phyloP scores from a whole-genome alignment of 495 filamentous ascomycete genomes.

The Mytilinidion resinicola region DNA sequence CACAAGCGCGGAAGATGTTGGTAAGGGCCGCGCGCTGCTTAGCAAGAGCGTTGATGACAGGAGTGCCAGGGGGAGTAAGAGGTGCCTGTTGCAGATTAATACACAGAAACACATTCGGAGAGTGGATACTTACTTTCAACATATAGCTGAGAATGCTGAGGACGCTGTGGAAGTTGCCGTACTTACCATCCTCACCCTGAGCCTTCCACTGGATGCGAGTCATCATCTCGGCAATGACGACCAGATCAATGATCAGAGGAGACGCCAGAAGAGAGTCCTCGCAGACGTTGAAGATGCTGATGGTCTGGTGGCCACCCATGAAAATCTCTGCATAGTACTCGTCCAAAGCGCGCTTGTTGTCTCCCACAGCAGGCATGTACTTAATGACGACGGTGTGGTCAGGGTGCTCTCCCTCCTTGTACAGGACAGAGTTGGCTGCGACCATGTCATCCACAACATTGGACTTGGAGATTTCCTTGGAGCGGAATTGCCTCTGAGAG shows the following conservation, averaged over 20 bases:
- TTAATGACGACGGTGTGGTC: constrained; percentile 47
- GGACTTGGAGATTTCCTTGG: constrained; percentile 98
- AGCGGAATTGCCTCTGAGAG: constrained; percentile 96
- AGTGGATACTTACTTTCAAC: constrained; percentile 61
- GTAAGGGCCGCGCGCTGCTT: constrained; percentile 93
- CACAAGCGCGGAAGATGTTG: constrained; percentile 98
- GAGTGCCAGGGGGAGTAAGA: constrained; percentile 88
- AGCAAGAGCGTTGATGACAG: constrained; percentile 89
- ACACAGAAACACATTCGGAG: background rate
- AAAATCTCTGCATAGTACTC: constrained; percentile 99
- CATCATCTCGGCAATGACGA: constrained; percentile 92
- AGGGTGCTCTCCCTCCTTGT: constrained; percentile 60
- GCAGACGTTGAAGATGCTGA: constrained; percentile 97
- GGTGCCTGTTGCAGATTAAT: constrained; percentile 52
- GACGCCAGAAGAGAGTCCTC: constrained; percentile 98
- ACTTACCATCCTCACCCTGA: constrained; percentile 53
- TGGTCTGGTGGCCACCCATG: constrained; percentile 97
- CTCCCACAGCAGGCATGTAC: constrained; percentile 98
- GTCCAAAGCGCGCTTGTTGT: constrained; percentile 97
- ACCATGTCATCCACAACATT: constrained; percentile 99
- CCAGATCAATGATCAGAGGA: constrained; percentile 94
- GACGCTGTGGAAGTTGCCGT: constrained; percentile 92
- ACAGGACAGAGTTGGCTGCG: constrained; percentile 84
- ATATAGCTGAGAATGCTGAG: constrained; percentile 98
- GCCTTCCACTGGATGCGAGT: constrained; percentile 91